Evolutionary conservation across 2,329 filamentous ascomycete species (phyloP), one percentile per base, ranked within the genome.

Genomic region (Claviceps spartinae): DNA sequence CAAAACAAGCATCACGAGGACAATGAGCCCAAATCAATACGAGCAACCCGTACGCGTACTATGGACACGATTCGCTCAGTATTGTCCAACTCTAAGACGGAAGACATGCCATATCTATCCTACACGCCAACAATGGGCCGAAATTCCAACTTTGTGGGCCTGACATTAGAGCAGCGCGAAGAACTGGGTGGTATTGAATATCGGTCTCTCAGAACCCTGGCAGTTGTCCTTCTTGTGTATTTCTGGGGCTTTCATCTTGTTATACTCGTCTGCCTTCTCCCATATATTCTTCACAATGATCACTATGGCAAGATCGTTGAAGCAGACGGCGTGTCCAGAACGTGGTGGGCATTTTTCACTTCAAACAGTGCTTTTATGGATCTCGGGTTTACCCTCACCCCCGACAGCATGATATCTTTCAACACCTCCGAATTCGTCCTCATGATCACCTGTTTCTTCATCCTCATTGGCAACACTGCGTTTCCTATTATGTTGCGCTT

Each of bases 161-260:
- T 98, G 57, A 87, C 85, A 0, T 85, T 95, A 58, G 88, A 93
- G 57, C 89, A 98, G 67, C 81, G 93, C 58, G 90, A 98, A 63
- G 93, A 98, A 67, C 72, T 98, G 2, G 93, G 93, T 11, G 93
- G 93, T 20, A 95, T 98, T 56, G 93, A 98, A 66, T 98, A 98
- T 63, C 84, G 93, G 5, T 87, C 91, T 0, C 67, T 98, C 54
- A 94, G 95, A 66, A 88, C 88, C 2, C 70, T 98, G 47, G 86
- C 87, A 1, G 64, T 88, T 30, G 82, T 97, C 34, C 72, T 97
- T 20, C 75, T 86, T 3, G 72, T 70, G 7, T 98, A 97, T 67
- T 96, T 86, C 62, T 79, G 88, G 63, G 83, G 85, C 0, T 96
- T 95, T 60, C 87, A 89, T 61, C 60, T 90, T 2, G 72, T 96